Base-by-base conservation (phyloP, 768 basidiomycete species). In the Phlebiopsis gigantea region DNA sequence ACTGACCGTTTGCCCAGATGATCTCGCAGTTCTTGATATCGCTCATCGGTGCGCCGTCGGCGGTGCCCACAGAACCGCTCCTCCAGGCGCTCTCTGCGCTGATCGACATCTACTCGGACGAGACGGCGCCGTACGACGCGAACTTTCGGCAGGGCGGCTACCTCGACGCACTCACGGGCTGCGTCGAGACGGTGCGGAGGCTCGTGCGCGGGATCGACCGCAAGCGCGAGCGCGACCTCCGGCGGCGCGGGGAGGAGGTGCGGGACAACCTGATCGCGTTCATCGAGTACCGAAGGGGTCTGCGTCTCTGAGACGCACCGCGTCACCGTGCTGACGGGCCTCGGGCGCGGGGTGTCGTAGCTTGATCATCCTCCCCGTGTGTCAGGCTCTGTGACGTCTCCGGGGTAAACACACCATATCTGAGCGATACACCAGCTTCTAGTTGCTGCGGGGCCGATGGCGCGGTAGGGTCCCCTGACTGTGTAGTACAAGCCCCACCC, bases 41-140 rank as follows among this genome's bases (percentile, higher is more conserved):
- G 17, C 69, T 87, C 19, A 73, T 90, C 14, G 81, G 85, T 5
- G 73, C 74, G 2, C 61, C 70, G 4, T 4, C 63, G 5, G 66
- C 75, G 21, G 71, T 73, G 53, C 79, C 77, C 53, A 79, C 82
- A 0, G 91, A 94, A 66, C 79, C 87, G 0, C 75, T 88, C 52
- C 77, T 97, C 24, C 90, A 94, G 64, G 82, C 83, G 1, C 75
- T 81, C 8, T 92, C 93, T 14, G 89, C 89, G 24, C 74, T 97
- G 45, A 90, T 97, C 57, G 94, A 97, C 67, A 91, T 96, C 51
- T 98, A 89, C 69, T 91, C 93, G 3, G 94, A 98, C 71, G 94
- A 98, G 71, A 77, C 71, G 7, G 69, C 82, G 53, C 79, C 86
- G 0, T 93, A 90, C 66, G 94, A 98, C 67, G 66, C 82, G 56